These are phyloP conservation scores for Aspergillus baeticus DNA, from an alignment of 495 filamentous ascomycete genomes.

Conservation along the genomic window DNA sequence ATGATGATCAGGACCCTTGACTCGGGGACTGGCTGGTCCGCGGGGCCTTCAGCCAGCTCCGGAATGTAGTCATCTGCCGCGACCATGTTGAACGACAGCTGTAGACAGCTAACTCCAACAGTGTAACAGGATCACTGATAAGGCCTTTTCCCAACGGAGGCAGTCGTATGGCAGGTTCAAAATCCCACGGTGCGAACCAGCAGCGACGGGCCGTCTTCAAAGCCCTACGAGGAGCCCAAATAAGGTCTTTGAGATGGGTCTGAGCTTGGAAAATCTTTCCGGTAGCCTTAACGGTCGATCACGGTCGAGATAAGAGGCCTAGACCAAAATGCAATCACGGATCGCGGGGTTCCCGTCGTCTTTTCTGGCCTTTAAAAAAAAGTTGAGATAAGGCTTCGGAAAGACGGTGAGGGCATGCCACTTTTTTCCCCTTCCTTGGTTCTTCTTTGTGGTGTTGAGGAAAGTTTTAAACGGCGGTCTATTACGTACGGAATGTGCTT, in stretches of 20 bases:
- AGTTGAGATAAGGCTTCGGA: not conserved
- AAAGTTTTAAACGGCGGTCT: slow-evolving; percentile 5
- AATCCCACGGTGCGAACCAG: not conserved
- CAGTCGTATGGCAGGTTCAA: not conserved
- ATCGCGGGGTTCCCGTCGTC: not conserved
- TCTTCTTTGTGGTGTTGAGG: slow-evolving; percentile 2
- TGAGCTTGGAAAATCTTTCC: slow-evolving; percentile 3
- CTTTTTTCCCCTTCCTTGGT: not conserved
- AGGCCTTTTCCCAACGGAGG: not conserved
- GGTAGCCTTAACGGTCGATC: slow-evolving; percentile 1
- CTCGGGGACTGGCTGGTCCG: slow-evolving; percentile 48
- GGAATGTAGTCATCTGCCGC: slow-evolving; percentile 22
- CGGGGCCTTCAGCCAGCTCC: slow-evolving; percentile 22
- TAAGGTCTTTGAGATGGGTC: slow-evolving; percentile 5
- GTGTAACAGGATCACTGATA: not conserved
- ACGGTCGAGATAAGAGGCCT: slow-evolving; percentile 7
- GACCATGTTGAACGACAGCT: slow-evolving; percentile 25
- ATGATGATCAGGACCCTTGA: slow-evolving; percentile 86
- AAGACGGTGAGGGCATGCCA: not conserved
- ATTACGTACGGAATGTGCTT: slow-evolving; percentile 15
- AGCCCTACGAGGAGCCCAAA: slow-evolving; percentile 2
- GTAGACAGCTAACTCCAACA: not conserved
- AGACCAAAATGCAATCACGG: not conserved
- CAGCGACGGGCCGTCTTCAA: not conserved
- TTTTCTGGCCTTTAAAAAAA: not conserved